A percentile compares a stretch with the other conserved stretches of the same genome.
Evolutionary conservation across 2,329 filamentous ascomycete species (phyloP).

Genomic region (Chaetomium olivaceum): DNA sequence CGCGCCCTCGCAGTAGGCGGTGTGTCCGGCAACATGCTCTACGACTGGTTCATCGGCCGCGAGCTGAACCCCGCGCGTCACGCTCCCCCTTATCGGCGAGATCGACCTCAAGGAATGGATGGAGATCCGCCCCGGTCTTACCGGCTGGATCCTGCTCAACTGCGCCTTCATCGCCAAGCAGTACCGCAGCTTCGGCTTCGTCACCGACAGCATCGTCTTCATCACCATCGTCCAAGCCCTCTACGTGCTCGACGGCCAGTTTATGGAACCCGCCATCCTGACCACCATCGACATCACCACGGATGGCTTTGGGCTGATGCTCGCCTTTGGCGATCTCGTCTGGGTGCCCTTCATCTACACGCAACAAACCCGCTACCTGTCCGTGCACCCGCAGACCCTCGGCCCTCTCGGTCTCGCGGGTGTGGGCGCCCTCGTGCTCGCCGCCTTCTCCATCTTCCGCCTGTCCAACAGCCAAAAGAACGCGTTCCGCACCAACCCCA

Average conservation of each 20-base stretch:
- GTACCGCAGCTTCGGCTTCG: constrained; percentile 77
- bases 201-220: constrained; percentile 84
- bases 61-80: constrained; percentile 90
- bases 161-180: constrained; percentile 83
- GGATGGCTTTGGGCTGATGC: constrained; percentile 94
- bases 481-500: constrained; percentile 82
- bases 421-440: constrained; percentile 65
- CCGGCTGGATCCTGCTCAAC: constrained; percentile 86
- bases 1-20: constrained; percentile 83
- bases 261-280: constrained; percentile 84
- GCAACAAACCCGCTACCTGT: constrained; percentile 79
- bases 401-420: constrained; percentile 65
- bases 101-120: constrained; percentile 89
- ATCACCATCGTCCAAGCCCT: constrained; percentile 75
- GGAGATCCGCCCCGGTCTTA: constrained; percentile 87
- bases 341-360: constrained; percentile 93
- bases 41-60: constrained; percentile 96
- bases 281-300: constrained; percentile 94
- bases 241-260: constrained; percentile 82
- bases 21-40: constrained; percentile 78
- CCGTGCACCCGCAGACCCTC: constrained; percentile 77
- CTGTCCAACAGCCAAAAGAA: constrained; percentile 96
- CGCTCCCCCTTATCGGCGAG: constrained; percentile 75
- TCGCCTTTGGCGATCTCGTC: constrained; percentile 85
- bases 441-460: constrained; percentile 91